Percentiles rank a stretch among this genome's conserved stretches.
These are phyloP conservation scores for Sphaerostilbella broomeana DNA, from an alignment of 2,329 filamentous ascomycete genomes.

Conservation along the genomic window DNA sequence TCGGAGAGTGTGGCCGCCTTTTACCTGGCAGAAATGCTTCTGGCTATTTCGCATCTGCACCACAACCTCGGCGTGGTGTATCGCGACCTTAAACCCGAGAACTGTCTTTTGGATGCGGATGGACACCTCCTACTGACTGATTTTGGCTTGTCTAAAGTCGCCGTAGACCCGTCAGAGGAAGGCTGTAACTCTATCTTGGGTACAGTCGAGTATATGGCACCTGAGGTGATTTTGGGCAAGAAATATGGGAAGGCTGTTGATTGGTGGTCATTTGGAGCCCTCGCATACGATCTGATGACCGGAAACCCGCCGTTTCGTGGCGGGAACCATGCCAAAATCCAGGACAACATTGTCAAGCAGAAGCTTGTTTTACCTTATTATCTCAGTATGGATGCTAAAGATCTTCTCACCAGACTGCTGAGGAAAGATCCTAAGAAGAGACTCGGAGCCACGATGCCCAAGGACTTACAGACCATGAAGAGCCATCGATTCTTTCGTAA, in stretches of 20 bases:
- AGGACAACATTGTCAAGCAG: constrained; percentile 91
- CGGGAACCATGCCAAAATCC: constrained; percentile 87
- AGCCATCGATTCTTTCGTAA: constrained; percentile 93
- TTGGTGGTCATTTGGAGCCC: constrained; percentile 96
- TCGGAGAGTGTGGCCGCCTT: constrained; percentile 82
- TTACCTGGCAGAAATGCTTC: constrained; percentile 97
- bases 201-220: constrained; percentile 98
- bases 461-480: constrained; percentile 80
- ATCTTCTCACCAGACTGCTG: constrained; percentile 80
- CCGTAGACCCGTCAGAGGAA: constrained; percentile 58
- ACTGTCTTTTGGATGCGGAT: constrained; percentile 85
- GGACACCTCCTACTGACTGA: constrained; percentile 93
- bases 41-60: constrained; percentile 90
- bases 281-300: constrained; percentile 88
- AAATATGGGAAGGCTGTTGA: constrained; percentile 93
- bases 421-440: constrained; percentile 90
- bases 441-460: constrained; percentile 80
- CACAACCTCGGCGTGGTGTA: constrained; percentile 90
- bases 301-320: constrained; percentile 87
- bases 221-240: constrained; percentile 81
- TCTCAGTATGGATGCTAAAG: constrained; percentile 84
- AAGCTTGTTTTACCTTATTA: constrained; percentile 88
- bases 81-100: constrained; percentile 94
- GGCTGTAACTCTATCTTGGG: constrained; percentile 84
- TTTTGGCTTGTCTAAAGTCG: constrained; percentile 93